These are phyloP conservation scores for Saccharomyces uvarum DNA, from an alignment of 1,139 yeast genomes.

Conservation along the genomic window DNA sequence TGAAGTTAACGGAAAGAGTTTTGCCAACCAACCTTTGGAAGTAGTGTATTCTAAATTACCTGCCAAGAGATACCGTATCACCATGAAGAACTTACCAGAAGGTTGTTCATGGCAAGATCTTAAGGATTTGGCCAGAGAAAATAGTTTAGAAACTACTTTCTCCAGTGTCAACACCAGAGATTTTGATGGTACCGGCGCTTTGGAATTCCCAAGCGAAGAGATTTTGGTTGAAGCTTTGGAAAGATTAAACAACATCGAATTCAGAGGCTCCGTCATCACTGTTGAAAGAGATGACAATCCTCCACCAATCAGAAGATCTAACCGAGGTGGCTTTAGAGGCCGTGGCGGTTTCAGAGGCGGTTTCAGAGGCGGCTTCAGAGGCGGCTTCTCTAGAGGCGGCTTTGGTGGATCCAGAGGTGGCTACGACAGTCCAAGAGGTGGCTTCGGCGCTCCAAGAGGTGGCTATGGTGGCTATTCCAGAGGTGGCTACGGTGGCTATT, in stretches of 20 bases:
- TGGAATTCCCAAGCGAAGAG: slow-evolving; percentile 71
- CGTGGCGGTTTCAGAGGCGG: slow-evolving; percentile 44
- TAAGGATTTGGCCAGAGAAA: slow-evolving; percentile 71
- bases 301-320: slow-evolving; percentile 57
- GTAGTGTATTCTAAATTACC: slow-evolving; percentile 65
- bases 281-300: slow-evolving; percentile 76
- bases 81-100: slow-evolving; percentile 61
- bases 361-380: slow-evolving; percentile 36
- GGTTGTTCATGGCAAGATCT: slow-evolving; percentile 80
- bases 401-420: slow-evolving; percentile 28
- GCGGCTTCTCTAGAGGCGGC: slow-evolving; percentile 30
- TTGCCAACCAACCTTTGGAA: slow-evolving; percentile 58
- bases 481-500: slow-evolving; percentile 26
- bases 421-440: slow-evolving; percentile 28
- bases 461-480: slow-evolving; percentile 31
- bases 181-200: slow-evolving; percentile 65
- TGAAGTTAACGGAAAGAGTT: slow-evolving; percentile 47
- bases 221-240: slow-evolving; percentile 65
- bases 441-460: slow-evolving; percentile 31
- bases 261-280: slow-evolving; percentile 55
- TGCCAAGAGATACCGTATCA: slow-evolving; percentile 64
- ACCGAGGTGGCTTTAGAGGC: slow-evolving; percentile 38
- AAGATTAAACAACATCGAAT: slow-evolving; percentile 62
- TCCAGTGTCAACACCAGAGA: slow-evolving; percentile 62
- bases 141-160: slow-evolving; percentile 58